Base-by-base conservation (phyloP, 2,329 filamentous ascomycete species). In the Epichloe festucae region DNA sequence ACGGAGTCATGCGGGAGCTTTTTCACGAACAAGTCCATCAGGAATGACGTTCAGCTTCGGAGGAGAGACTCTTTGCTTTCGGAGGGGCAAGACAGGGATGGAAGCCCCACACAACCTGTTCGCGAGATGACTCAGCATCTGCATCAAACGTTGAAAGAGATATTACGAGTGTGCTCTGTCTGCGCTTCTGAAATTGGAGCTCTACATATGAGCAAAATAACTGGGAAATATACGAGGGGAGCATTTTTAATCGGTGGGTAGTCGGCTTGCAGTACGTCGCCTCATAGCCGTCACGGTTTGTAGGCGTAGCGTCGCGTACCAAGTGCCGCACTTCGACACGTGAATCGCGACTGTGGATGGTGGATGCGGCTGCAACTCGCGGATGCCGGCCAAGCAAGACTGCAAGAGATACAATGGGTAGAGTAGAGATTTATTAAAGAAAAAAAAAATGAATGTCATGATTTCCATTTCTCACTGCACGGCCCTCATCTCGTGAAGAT, bases 111-210 rank as follows among this genome's bases (percentile, higher is more conserved):
- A 36, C n/a, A 15, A 12, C 14, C 34, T 15, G 27, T 44, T 38
- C 19, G 48, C 17, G 40, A 23, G 48, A 38, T 50, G 48, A 50
- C n/a, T 50, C 40, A 50, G 48, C 48, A 50, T 23, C 17, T 38
- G 40, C 27, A 23, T 49, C n/a, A 4, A 4, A 49, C 17, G 10
- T 23, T 31, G 17, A 11, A 19, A 2, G 38, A 21, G 42, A 44
- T 15, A 11, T 19, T 19, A 31, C 8, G 31, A 31, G 31, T 31
- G 31, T 31, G 31, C 8, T 31, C 31, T 31, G 31, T 31, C 31
- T 31, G 31, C 31, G 8, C 3, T 31, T 31, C 8, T 31, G 7
- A 10, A 31, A 4, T 31, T 31, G 27, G 27, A 31, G 27, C 27
- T 31, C 27, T 31, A 10, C 27, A 31, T 10, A 11, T 31, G 31